Evolutionary conservation across 148 eudicot genomes (phyloP), one percentile per base, ranked within the genome.

Genomic region (Arbutus unedo): DNA sequence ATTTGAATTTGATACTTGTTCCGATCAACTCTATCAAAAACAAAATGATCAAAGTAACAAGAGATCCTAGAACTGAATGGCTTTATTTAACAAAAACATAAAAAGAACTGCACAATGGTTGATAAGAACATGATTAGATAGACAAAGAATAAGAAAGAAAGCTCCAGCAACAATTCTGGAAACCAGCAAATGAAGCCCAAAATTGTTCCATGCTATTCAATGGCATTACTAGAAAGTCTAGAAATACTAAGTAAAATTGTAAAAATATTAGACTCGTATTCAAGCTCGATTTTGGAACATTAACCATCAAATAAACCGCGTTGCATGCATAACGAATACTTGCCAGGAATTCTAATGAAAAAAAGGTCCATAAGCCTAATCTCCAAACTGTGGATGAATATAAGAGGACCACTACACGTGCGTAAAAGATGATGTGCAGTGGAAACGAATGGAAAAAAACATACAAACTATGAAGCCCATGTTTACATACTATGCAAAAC

Each of bases 1-100:
- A 95, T 95, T 86, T 95, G 97, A 82, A 95, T 93, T 85, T 93
- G 98, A 85, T 95, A 95, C 81, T 95, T 93, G 79, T 88, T 94
- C 81, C 95, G 88, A 84, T 95, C 95, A 84, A 93, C 98, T 62
- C 97, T 92, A 93, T 31, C 60, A 83, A 75, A 7, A 43, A 83
- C n/a, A 73, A 45, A 13, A 8, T 18, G 18, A n/a, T 25, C 5
- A 70, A 51, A 49, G 3, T 53, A 25, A 80, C 51, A 57, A 23
- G 3, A 16, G 31, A 47, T 48, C 74, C 23, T n/a, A 0, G 50
- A 66, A 25, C 44, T 43, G 14, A 15, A n/a, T n/a, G 71, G 13
- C 64, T 43, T 53, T 25, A 48, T 19, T 15, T 25, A n/a, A 19
- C 50, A 48, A 74, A 49, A 49, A 15, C 48, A 2, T n/a, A 49